phyloP scores from a whole-genome alignment of 768 basidiomycete species.

The Artomyces pyxidatus region DNA sequence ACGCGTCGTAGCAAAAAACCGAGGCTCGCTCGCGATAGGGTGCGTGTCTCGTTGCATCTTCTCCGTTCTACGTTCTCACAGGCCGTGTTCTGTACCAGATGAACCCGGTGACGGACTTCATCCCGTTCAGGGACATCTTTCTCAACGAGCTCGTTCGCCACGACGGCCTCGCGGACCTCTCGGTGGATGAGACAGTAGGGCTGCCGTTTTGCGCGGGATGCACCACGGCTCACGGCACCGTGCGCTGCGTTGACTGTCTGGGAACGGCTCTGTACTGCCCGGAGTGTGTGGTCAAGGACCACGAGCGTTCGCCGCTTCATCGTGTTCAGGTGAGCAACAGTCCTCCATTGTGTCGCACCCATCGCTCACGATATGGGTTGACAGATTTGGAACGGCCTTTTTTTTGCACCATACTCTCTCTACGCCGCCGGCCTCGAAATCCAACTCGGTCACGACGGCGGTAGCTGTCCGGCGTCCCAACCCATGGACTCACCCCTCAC shows the following conservation, averaged over 20 bases:
- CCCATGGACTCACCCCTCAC: background rate
- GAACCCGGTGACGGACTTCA: too few relatives aligned
- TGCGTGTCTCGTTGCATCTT: too few relatives aligned
- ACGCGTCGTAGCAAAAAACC: too few relatives aligned
- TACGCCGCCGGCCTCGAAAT: background rate
- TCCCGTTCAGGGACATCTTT: too few relatives aligned
- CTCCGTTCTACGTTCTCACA: too few relatives aligned
- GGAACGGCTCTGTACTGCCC: background rate
- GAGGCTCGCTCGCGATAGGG: too few relatives aligned
- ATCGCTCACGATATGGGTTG: background rate
- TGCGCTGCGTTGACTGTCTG: background rate
- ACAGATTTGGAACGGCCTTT: background rate
- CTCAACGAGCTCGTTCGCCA: too few relatives aligned
- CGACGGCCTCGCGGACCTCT: too few relatives aligned
- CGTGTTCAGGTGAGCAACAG: background rate
- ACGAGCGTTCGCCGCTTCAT: background rate
- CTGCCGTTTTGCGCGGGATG: too few relatives aligned
- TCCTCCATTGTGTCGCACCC: background rate
- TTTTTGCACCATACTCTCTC: background rate
- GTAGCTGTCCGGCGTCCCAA: background rate
- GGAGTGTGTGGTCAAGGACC: background rate
- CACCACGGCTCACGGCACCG: background rate
- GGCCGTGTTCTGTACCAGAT: too few relatives aligned
- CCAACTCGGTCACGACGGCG: background rate
- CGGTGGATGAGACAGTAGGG: too few relatives aligned